These are phyloP conservation scores for Tulasnella sp. DNA, from an alignment of 768 basidiomycete genomes.

Conservation along the genomic window DNA sequence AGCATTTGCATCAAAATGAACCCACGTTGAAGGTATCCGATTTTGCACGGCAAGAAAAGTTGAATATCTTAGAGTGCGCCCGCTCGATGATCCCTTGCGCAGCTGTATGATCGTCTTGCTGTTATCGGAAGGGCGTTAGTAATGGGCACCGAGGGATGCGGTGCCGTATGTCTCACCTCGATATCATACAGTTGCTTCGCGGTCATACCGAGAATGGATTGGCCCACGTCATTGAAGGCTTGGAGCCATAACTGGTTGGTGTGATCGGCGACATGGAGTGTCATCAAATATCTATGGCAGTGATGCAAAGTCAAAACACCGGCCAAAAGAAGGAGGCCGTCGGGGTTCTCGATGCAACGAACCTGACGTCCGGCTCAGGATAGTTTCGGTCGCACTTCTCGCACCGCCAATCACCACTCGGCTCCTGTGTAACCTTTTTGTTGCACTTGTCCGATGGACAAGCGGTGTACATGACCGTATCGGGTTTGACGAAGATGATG, in stretches of 20 bases:
- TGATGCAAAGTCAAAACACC: slow-evolving; percentile 15
- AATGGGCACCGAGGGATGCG: not conserved
- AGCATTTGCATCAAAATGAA: slow-evolving; percentile 16
- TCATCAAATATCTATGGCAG: slow-evolving; percentile 64
- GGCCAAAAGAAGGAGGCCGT: not conserved
- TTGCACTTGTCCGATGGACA: slow-evolving; percentile 76
- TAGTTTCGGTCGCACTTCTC: slow-evolving; percentile 84
- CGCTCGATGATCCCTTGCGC: slow-evolving; percentile 59
- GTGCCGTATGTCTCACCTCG: slow-evolving; percentile 47
- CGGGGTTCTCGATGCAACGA: slow-evolving; percentile 35
- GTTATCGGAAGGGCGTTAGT: slow-evolving; percentile 28
- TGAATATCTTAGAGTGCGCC: slow-evolving; percentile 66
- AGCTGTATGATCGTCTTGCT: slow-evolving; percentile 59
- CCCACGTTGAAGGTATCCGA: slow-evolving; percentile 81
- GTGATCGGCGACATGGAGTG: slow-evolving; percentile 84
- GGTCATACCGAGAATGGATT: slow-evolving; percentile 66
- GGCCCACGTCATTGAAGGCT: slow-evolving; percentile 90
- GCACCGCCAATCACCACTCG: slow-evolving; percentile 71
- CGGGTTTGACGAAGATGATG: slow-evolving; percentile 79
- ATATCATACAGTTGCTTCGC: slow-evolving; percentile 76
- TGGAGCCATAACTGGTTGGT: slow-evolving; percentile 89
- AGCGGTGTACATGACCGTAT: slow-evolving; percentile 85
- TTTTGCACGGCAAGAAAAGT: slow-evolving; percentile 82
- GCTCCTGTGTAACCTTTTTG: slow-evolving; percentile 78
- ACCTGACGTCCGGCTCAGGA: slow-evolving; percentile 77